A percentile compares a stretch with the other conserved stretches of the same genome.
phyloP scores from a whole-genome alignment of 2,329 filamentous ascomycete genomes.

The Cyphellophora attinorum region DNA sequence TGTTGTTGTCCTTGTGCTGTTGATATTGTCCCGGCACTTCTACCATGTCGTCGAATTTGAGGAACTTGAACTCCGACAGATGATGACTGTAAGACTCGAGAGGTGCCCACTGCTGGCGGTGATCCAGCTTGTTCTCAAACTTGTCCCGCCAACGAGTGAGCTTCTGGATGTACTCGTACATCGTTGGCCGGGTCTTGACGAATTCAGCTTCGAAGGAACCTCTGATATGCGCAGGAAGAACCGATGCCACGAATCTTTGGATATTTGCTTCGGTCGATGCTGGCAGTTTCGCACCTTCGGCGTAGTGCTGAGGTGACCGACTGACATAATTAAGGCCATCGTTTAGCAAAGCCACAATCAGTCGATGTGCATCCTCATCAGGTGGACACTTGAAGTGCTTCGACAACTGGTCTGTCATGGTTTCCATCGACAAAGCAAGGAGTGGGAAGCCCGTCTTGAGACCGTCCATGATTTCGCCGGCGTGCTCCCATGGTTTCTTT shows the following conservation, averaged over 20 bases:
- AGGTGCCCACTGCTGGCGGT: conserved; percentile 60
- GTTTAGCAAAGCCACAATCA: conserved; percentile 95
- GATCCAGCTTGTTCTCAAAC: conserved; percentile 94
- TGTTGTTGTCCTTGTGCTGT: conserved; percentile 97
- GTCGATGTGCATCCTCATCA: conserved; percentile 91
- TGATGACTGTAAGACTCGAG: conserved; percentile 83
- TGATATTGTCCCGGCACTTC: conserved; percentile 96
- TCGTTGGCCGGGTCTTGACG: conserved; percentile 86
- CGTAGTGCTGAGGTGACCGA: conserved; percentile 75
- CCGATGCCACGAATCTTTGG: conserved; percentile 89
- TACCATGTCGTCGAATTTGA: conserved; percentile 89
- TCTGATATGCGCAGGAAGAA: conserved; percentile 86
- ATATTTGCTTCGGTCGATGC: conserved; percentile 91
- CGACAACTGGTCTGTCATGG: conserved; percentile 97
- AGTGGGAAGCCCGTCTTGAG: conserved; percentile 96
- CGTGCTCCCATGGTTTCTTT: conserved; percentile 90
- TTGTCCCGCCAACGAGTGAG: conserved; percentile 92
- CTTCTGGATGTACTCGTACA: conserved; percentile 98
- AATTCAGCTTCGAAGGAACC: conserved; percentile 98
- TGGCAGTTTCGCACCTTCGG: conserved; percentile 83
- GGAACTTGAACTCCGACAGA: conserved; percentile 91
- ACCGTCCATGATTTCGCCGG: conserved; percentile 88
- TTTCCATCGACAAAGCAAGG: conserved; percentile 95
- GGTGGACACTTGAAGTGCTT: conserved; percentile 99
- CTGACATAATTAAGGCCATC: conserved; percentile 90